Evolutionary conservation across 1,284 basidiomycete species (phyloP).

Genomic region (Agroathelia rolfsii): DNA sequence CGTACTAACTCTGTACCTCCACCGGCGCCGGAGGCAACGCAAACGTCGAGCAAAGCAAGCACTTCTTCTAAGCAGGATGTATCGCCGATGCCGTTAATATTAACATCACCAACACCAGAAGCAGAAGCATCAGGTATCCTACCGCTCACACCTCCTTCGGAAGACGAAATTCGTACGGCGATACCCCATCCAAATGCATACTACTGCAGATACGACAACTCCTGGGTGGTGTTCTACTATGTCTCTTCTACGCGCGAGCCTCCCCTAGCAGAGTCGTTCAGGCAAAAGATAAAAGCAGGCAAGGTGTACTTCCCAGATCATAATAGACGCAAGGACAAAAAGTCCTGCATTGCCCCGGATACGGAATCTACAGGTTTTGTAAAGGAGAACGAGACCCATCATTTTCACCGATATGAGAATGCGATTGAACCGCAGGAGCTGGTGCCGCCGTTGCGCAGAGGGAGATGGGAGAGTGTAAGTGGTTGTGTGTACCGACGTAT

Average conservation of each 20-base stretch:
- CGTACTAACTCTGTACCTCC: slow-evolving; percentile 14
- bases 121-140: too few relatives aligned
- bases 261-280: slow-evolving; percentile 46
- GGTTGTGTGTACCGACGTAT: too few relatives aligned
- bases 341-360: slow-evolving; percentile 41
- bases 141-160: slow-evolving; percentile 31
- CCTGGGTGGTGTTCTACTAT: slow-evolving; percentile 68
- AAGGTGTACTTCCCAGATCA: slow-evolving; percentile 54
- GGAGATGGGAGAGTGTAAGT: slow-evolving; percentile 44
- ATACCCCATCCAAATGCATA: slow-evolving; percentile 73
- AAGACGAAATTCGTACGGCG: slow-evolving; percentile 53
- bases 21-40: slow-evolving; percentile 15
- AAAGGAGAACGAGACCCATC: slow-evolving; percentile 57
- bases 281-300: too few relatives aligned
- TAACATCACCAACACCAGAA: too few relatives aligned
- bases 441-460: slow-evolving; percentile 48
- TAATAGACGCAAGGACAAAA: slow-evolving; percentile 34
- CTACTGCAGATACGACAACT: slow-evolving; percentile 69
- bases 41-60: slow-evolving; percentile 19
- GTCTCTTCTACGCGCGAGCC: slow-evolving; percentile 50
- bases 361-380: slow-evolving; percentile 37
- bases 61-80: slow-evolving; percentile 13
- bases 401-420: slow-evolving; percentile 64
- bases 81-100: too few relatives aligned
- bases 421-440: slow-evolving; percentile 58